Evolutionary conservation across 2,329 filamentous ascomycete genomes (phyloP), one percentile per base, ranked within the genome.

Genomic region (Penicillium capsulatum): DNA sequence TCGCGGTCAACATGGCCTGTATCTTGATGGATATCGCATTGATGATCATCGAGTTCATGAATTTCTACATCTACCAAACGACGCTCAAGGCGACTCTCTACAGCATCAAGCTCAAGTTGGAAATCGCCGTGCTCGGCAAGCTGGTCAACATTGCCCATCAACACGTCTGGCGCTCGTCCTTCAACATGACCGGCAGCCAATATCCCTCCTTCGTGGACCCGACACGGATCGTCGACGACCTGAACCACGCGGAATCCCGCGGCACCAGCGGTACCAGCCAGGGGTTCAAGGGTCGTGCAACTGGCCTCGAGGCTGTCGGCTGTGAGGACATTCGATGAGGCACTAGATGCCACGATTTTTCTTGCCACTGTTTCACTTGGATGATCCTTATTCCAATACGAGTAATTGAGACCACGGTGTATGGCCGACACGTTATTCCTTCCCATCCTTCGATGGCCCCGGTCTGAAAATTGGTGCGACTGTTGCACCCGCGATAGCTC

Each of bases 51-150:
- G 55, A 65, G 33, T 67, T 67, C 47, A 63, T 60, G 34, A 55
- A 64, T 27, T 61, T 70, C 22, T 65, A 64, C 27, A 54, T 60
- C 28, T 55, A 67, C 36, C 65, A 70, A 37, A 63, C 60, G 1
- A 61, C 59, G 14, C 60, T 64, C 44, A 70, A 70, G 39, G 60
- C 61, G 4, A 61, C 53, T 2, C 37, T 59, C 3, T 59, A 59
- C 45, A 58, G 55, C 17, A 47, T 58, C 31, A 59, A 59, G 61
- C 60, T 76, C 26, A 75, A 76, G 41, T 66, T 77, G 14, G 77
- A 80, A 53, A 70, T 73, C 44, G 70, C 73, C 17, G 70, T 80
- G 15, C 59, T 80, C 13, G 63, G 73, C 10, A 67, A 68, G 43
- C 53, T 72, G 16, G 64, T 71, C 29, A 51, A 56, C 13, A 51